Conservation (phyloP, 768 basidiomycete species). For the Boletus subcaerulescens region DNA sequence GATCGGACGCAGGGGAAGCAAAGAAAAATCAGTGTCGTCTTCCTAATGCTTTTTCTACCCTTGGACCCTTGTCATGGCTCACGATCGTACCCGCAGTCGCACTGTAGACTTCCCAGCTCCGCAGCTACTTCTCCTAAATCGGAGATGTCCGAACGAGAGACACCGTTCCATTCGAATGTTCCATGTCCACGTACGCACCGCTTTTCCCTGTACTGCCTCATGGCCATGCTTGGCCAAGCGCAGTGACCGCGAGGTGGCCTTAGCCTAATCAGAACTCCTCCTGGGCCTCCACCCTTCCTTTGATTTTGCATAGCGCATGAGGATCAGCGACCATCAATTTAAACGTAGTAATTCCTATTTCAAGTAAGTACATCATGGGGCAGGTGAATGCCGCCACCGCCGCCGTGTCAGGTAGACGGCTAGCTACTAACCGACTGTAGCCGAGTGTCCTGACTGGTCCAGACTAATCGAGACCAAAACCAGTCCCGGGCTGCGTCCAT, state of each 20-base stretch:
- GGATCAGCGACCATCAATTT: too few relatives aligned
- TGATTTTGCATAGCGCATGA: too few relatives aligned
- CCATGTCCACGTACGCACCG: constrained; percentile 15
- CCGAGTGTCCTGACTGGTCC: too few relatives aligned
- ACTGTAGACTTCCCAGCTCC: background rate
- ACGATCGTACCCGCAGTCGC: background rate
- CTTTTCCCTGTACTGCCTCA: constrained; percentile 9
- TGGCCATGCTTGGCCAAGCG: background rate
- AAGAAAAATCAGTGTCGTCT: background rate
- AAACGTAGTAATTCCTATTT: background rate
- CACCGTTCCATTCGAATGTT: constrained; percentile 27
- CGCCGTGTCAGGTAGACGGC: too few relatives aligned
- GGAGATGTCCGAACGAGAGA: constrained; percentile 16
- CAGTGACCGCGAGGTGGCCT: too few relatives aligned
- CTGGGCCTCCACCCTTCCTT: too few relatives aligned
- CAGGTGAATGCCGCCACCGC: too few relatives aligned
- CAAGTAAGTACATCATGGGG: background rate
- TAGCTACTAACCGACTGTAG: too few relatives aligned
- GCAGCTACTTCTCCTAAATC: background rate
- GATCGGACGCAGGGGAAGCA: background rate
- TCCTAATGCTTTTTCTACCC: background rate
- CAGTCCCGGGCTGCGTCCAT: too few relatives aligned
- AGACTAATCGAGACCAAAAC: too few relatives aligned
- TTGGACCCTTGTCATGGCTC: background rate
- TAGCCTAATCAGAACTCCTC: too few relatives aligned